These are phyloP conservation scores for Tagetes patula DNA, from an alignment of 129 eudicot genomes.

Conservation along the genomic window DNA sequence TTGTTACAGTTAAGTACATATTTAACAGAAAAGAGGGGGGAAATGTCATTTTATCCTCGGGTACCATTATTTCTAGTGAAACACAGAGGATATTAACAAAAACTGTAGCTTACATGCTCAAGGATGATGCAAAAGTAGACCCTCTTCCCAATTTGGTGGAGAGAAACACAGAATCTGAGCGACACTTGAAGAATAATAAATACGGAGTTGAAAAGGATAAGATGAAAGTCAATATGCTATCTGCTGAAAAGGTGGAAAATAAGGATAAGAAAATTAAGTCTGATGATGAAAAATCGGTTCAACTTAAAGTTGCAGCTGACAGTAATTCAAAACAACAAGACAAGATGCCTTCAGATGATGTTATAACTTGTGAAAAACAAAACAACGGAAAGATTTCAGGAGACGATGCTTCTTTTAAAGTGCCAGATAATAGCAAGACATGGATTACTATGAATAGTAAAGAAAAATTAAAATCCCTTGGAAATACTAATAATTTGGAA, in stretches of 20 bases:
- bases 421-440: slow-evolving; percentile 16
- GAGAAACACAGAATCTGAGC: slow-evolving; percentile 22
- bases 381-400: slow-evolving; percentile 19
- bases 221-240: background rate
- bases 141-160: slow-evolving; percentile 15
- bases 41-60: slow-evolving; percentile 26
- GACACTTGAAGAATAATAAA: slow-evolving; percentile 6
- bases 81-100: slow-evolving; percentile 26
- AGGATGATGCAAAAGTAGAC: slow-evolving; percentile 15
- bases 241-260: slow-evolving; percentile 19
- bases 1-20: slow-evolving; percentile 58
- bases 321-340: slow-evolving; percentile 17
- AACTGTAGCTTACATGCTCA: slow-evolving; percentile 24
- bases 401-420: slow-evolving; percentile 28
- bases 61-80: slow-evolving; percentile 33
- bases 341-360: slow-evolving; percentile 29
- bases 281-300: slow-evolving; percentile 22
- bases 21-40: slow-evolving; percentile 54
- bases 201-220: slow-evolving; percentile 7
- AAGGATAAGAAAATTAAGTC: slow-evolving; percentile 19
- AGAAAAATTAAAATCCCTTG: slow-evolving; percentile 19
- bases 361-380: slow-evolving; percentile 15
- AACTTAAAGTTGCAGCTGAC: background rate
- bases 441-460: slow-evolving; percentile 17
- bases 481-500: slow-evolving; percentile 10